Evolutionary conservation across 768 basidiomycete genomes (phyloP).

Genomic region (Daedaleopsis sinensis): DNA sequence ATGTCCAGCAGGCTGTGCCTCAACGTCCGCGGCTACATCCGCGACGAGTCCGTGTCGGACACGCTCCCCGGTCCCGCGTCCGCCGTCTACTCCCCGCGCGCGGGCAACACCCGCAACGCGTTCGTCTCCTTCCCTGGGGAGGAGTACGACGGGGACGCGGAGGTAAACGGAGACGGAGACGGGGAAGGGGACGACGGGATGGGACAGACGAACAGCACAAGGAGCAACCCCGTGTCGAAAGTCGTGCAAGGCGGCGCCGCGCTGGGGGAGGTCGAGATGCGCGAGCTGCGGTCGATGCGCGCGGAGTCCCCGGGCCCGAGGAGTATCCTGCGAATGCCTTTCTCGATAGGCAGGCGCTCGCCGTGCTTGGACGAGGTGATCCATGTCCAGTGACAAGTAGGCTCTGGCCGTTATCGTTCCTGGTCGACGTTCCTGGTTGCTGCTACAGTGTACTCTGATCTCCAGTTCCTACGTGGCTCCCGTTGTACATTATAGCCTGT

Average conservation of each 20-base stretch:
- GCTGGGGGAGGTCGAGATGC: conserved; percentile 38
- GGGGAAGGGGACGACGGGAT: neutral
- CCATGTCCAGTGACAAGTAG: neutral
- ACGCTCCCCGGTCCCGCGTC: neutral
- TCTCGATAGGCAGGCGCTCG: neutral
- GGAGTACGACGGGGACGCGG: neutral
- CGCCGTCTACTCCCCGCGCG: neutral
- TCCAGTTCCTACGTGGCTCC: no score
- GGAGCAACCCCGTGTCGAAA: conserved; percentile 5
- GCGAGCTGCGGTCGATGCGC: conserved; percentile 37
- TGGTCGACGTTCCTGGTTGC: no score
- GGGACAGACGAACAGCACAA: neutral
- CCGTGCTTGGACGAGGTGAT: neutral
- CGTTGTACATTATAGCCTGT: neutral
- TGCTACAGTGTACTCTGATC: no score
- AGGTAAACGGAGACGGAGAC: neutral
- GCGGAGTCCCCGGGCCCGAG: conserved; percentile 16
- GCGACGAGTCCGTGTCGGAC: neutral
- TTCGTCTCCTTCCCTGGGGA: neutral
- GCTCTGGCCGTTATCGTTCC: no score
- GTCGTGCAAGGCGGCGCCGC: conserved; percentile 16
- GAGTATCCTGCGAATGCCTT: conserved; percentile 3
- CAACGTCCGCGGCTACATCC: conserved; percentile 47
- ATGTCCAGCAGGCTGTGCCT: conserved; percentile 59
- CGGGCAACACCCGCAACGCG: neutral